These are phyloP conservation scores for Diaporthe citri DNA, from an alignment of 2,329 filamentous ascomycete genomes.

Conservation along the genomic window DNA sequence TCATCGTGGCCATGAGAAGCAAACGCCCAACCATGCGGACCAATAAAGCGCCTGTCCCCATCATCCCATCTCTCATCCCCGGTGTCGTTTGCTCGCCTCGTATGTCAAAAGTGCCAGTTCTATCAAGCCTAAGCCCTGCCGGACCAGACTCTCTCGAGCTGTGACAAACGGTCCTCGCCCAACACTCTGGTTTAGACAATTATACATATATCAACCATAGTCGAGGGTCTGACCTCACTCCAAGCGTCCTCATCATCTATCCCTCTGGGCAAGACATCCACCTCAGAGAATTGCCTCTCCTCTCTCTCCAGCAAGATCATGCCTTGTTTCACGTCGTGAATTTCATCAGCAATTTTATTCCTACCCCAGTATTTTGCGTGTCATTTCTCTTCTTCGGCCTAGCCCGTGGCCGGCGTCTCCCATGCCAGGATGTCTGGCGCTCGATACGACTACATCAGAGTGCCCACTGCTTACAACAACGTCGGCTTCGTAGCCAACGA, in stretches of 20 bases:
- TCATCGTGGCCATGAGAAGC: constrained; percentile 31
- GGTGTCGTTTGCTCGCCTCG: constrained; percentile 37
- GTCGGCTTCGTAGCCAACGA: constrained; percentile 29
- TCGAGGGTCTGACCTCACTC: not conserved
- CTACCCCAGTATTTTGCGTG: not conserved
- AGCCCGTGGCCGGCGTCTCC: not conserved
- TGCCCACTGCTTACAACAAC: constrained; percentile 28
- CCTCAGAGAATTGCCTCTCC: not conserved
- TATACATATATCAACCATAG: constrained; percentile 33
- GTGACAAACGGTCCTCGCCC: not conserved
- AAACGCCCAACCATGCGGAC: constrained; percentile 22
- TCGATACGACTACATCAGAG: constrained; percentile 29
- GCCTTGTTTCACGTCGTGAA: not conserved
- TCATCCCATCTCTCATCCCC: constrained; percentile 24
- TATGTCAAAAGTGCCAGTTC: constrained; percentile 29
- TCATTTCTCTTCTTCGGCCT: not conserved
- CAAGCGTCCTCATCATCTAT: not conserved
- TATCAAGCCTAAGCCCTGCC: constrained; percentile 31
- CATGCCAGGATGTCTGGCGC: constrained; percentile 31
- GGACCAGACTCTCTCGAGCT: constrained; percentile 15
- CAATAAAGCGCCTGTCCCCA: constrained; percentile 25
- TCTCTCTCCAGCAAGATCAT: not conserved
- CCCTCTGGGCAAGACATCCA: not conserved
- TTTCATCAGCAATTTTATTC: not conserved
- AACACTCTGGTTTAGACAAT: not conserved